Conservation (phyloP, 1,139 yeast genomes). For the Sugiyamaella japonica region DNA sequence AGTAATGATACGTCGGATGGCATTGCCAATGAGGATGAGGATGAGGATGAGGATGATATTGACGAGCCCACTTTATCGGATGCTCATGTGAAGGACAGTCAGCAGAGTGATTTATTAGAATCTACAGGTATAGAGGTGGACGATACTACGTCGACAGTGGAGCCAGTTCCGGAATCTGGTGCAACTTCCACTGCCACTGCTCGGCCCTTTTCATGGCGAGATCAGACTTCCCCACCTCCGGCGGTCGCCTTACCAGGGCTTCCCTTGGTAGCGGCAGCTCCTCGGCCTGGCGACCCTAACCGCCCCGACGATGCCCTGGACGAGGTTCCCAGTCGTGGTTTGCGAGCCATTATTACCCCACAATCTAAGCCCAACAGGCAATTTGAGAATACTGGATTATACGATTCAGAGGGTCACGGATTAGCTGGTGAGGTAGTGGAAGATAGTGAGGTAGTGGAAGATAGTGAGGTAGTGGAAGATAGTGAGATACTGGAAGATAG, state of each 20-base stretch:
- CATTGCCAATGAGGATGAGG: too few relatives aligned
- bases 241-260: background rate
- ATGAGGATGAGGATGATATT: too few relatives aligned
- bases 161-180: too few relatives aligned
- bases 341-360: background rate
- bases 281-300: conserved; percentile 9
- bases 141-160: background rate
- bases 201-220: background rate
- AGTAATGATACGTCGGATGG: too few relatives aligned
- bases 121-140: too few relatives aligned
- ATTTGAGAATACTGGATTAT: background rate
- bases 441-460: too few relatives aligned
- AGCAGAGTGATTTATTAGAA: background rate
- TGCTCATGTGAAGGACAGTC: background rate
- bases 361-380: background rate
- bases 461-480: too few relatives aligned
- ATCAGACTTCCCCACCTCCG: background rate
- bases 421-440: background rate
- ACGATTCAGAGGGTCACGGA: conserved; percentile 2
- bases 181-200: background rate
- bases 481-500: too few relatives aligned
- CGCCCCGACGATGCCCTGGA: background rate
- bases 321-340: background rate
- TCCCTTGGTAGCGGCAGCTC: background rate
- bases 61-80: background rate